Evolutionary conservation across 306 rosid genomes (phyloP), one percentile per base, ranked within the genome.

Genomic region (Sindora glabra): DNA sequence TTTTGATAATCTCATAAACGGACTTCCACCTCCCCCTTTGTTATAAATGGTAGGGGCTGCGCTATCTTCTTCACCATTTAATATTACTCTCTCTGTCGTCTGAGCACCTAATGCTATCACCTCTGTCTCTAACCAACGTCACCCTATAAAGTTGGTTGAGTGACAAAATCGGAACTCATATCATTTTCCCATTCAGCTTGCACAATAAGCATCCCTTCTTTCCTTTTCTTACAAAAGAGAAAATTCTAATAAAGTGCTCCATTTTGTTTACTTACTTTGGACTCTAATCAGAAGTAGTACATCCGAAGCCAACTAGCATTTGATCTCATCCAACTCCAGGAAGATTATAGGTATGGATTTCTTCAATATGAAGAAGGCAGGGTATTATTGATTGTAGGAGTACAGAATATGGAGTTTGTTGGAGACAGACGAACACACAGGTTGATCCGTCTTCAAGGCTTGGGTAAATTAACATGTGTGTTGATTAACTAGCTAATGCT

Each of bases 191-290:
- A 27, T 68, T 42, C 42, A 68, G 62, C 48, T 48, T 62, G 61
- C 37, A 27, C 11, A 53, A 25, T 58, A 65, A 60, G 62, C 30
- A 4, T 38, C 24, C 4, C 51, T 52, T 69, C 56, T 56, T 52
- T 69, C 56, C 24, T 68, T 72, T 79, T 68, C 89, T 88, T 62
- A 65, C 89, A n/a, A n/a, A n/a, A n/a, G n/a, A n/a, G n/a, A n/a
- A n/a, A n/a, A n/a, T n/a, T n/a, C n/a, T n/a, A n/a, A n/a, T n/a
- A n/a, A n/a, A n/a, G n/a, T n/a, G n/a, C 83, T 89, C 88, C 69
- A 88, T 82, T 85, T 67, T 39, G 78, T 63, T 89, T 76, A 67
- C 97, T 90, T 90, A 70, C 65, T 68, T 72, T 72, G 69, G 71
- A 86, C 97, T 90, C 97, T 69, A 76, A 25, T 70, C 68, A 48